Conservation (phyloP, 2,329 filamentous ascomycete species). For the Xenoacremonium recifei region DNA sequence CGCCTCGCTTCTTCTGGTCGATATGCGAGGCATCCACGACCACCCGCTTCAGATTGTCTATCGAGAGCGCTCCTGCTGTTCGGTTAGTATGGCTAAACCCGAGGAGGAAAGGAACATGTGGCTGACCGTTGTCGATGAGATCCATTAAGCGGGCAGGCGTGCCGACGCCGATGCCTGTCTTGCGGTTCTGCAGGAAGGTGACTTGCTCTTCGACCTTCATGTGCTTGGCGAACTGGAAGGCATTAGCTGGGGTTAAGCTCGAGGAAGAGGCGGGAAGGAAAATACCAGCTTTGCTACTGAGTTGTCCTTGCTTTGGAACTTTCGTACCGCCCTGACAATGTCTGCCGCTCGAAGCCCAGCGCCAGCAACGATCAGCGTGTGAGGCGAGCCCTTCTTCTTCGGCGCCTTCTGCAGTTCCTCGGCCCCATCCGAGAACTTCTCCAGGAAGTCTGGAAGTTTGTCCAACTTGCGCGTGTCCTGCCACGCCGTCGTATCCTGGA, state of each 20-base stretch:
- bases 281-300: slow-evolving; percentile 76
- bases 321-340: slow-evolving; percentile 70
- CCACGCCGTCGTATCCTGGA: slow-evolving; percentile 79
- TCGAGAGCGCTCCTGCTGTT: slow-evolving; percentile 60
- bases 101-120: background rate
- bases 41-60: slow-evolving; percentile 71
- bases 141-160: slow-evolving; percentile 83
- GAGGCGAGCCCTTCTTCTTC: slow-evolving; percentile 69
- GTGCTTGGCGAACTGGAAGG: slow-evolving; percentile 79
- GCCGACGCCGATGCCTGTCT: slow-evolving; percentile 84
- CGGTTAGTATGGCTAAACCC: background rate
- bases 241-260: background rate
- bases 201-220: slow-evolving; percentile 91
- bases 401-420: slow-evolving; percentile 62
- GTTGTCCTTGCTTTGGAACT: slow-evolving; percentile 75
- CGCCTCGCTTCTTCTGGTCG: slow-evolving; percentile 89
- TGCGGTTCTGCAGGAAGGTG: slow-evolving; percentile 65
- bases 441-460: slow-evolving; percentile 77
- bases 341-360: slow-evolving; percentile 87
- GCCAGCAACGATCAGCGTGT: slow-evolving; percentile 84
- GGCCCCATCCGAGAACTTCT: slow-evolving; percentile 59
- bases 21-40: slow-evolving; percentile 91
- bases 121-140: slow-evolving; percentile 74
- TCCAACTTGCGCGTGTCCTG: slow-evolving; percentile 63
- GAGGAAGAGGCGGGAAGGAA: background rate